Evolutionary conservation across 495 filamentous ascomycete genomes (phyloP).

Genomic region (Xylaria bambusicola): DNA sequence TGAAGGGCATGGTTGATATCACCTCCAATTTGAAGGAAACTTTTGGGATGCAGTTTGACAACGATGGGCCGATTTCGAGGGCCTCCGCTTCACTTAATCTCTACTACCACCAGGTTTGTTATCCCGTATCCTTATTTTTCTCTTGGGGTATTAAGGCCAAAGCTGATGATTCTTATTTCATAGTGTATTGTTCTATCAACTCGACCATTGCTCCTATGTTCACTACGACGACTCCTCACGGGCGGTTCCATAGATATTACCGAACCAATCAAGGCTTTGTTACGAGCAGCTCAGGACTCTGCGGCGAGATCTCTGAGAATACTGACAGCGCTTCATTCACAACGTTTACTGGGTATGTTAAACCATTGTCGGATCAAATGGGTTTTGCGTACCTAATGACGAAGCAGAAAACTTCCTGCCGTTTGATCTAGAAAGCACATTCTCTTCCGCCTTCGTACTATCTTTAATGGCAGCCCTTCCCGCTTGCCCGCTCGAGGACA

Average conservation of each 20-base stretch:
- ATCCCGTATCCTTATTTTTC: neutral
- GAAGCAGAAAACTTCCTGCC: slow-evolving; percentile 3
- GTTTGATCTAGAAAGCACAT: slow-evolving; percentile 8
- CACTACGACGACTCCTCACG: neutral
- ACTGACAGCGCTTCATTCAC: slow-evolving; percentile 3
- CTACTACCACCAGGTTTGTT: slow-evolving; percentile 4
- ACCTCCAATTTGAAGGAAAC: neutral
- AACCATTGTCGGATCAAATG: neutral
- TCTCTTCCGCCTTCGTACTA: slow-evolving; percentile 6
- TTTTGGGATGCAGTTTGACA: slow-evolving; percentile 2
- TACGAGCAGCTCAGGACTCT: slow-evolving; percentile 2
- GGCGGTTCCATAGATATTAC: neutral
- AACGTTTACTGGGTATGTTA: slow-evolving; percentile 4
- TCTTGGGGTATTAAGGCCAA: neutral
- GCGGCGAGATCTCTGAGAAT: slow-evolving; percentile 1
- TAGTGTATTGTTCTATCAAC: slow-evolving; percentile 3
- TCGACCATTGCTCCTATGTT: slow-evolving; percentile 1
- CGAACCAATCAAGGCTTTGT: slow-evolving; percentile 1
- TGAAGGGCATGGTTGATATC: slow-evolving; percentile 5
- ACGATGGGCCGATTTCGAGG: slow-evolving; percentile 3
- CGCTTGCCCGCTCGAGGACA: neutral
- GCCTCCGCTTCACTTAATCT: slow-evolving; percentile 2
- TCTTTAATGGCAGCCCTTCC: slow-evolving; percentile 1
- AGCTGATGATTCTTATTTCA: neutral
- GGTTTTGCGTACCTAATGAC: neutral